phyloP scores from a whole-genome alignment of 805 yeast species.

The Metschnikowia lachancei region DNA sequence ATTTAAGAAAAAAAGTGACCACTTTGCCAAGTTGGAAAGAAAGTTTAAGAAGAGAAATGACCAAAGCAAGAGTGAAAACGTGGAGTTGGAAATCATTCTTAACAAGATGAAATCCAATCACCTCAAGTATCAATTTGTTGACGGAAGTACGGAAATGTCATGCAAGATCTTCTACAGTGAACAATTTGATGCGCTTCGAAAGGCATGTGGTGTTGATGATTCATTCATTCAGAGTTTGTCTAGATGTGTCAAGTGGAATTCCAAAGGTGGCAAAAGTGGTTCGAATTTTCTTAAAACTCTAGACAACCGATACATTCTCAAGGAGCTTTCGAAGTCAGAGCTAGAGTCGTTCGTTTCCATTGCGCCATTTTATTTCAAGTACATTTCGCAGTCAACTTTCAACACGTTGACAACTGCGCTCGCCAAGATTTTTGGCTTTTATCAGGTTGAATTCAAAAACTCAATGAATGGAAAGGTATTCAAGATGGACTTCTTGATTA shows the following conservation, averaged over 20 bases:
- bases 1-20: conserved; percentile 33
- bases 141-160: conserved; percentile 75
- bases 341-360: conserved; percentile 90
- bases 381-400: conserved; percentile 91
- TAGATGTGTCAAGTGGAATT: conserved; percentile 93
- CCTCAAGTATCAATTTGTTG: conserved; percentile 86
- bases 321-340: conserved; percentile 84
- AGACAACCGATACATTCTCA: conserved; percentile 85
- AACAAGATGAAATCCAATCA: conserved; percentile 83
- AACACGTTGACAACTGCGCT: conserved; percentile 93
- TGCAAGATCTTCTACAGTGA: conserved; percentile 95
- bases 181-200: conserved; percentile 91
- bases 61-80: conserved; percentile 24
- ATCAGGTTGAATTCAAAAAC: conserved; percentile 86
- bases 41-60: conserved; percentile 35
- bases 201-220: conserved; percentile 73
- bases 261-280: conserved; percentile 95
- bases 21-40: conserved; percentile 41
- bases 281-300: conserved; percentile 89
- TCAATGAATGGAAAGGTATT: conserved; percentile 71
- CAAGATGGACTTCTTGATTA: conserved; percentile 86
- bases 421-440: conserved; percentile 93
- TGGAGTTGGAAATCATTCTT: conserved; percentile 63
- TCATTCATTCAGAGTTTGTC: conserved; percentile 85
- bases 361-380: conserved; percentile 95